Percentiles rank a stretch among this genome's conserved stretches.
phyloP scores from a whole-genome alignment of 2,329 filamentous ascomycete species.

The Colletotrichum trifolii region DNA sequence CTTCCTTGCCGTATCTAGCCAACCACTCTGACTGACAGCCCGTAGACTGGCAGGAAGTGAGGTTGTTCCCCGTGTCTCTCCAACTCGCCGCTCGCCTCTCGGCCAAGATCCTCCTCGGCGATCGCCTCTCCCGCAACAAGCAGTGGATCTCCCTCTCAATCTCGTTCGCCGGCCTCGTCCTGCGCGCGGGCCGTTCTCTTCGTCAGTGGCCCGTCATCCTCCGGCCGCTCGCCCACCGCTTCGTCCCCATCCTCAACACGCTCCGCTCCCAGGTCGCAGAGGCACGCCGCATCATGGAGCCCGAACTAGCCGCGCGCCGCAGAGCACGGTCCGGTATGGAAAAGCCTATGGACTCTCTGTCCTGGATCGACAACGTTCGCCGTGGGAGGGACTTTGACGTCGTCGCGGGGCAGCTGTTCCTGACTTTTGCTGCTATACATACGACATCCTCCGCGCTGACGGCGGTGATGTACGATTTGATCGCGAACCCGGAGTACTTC shows the following conservation, averaged over 20 bases:
- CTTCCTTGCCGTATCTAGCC: not conserved
- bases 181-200: conserved; percentile 51
- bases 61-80: conserved; percentile 13
- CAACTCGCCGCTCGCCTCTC: conserved; percentile 59
- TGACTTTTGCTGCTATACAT: conserved; percentile 69
- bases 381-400: conserved; percentile 72
- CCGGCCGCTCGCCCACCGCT: conserved; percentile 55
- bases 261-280: conserved; percentile 48
- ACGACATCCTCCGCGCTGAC: conserved; percentile 51
- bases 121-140: conserved; percentile 55
- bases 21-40: not conserved
- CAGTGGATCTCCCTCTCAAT: conserved; percentile 58
- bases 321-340: conserved; percentile 42
- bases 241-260: conserved; percentile 52
- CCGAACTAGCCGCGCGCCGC: conserved; percentile 40
- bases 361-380: conserved; percentile 53
- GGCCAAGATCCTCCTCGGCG: conserved; percentile 60
- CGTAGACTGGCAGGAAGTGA: conserved; percentile 40
- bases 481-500: conserved; percentile 51
- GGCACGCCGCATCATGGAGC: conserved; percentile 49
- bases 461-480: conserved; percentile 53
- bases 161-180: conserved; percentile 52
- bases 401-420: conserved; percentile 79
- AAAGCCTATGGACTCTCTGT: conserved; percentile 50
- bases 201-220: conserved; percentile 52